Percentiles rank a stretch among this genome's conserved stretches.
Conservation (phyloP, 2,329 filamentous ascomycete genomes). For the Chaetomium globosum region DNA sequence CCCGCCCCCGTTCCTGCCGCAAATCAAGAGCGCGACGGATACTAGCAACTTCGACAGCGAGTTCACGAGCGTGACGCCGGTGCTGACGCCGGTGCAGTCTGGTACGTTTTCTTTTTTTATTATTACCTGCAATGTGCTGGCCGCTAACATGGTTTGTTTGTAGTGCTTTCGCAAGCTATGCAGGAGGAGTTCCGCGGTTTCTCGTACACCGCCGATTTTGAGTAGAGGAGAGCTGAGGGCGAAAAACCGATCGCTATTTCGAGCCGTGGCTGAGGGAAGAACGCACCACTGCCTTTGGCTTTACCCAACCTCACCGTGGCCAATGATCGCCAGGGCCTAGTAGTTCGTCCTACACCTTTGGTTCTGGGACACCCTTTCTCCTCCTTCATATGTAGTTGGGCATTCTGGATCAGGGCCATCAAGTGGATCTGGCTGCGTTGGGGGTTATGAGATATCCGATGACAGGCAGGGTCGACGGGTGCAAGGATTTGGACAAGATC, state of each 20-base stretch:
- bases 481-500: background rate
- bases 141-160: conserved; percentile 19
- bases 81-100: conserved; percentile 94
- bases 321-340: background rate
- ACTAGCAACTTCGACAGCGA: conserved; percentile 99
- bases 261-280: background rate
- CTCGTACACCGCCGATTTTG: conserved; percentile 93
- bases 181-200: conserved; percentile 99
- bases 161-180: conserved; percentile 96
- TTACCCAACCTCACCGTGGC: background rate
- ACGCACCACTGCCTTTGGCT: background rate
- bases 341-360: background rate
- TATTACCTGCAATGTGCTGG: background rate
- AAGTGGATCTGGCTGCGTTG: background rate
- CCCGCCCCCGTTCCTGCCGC: conserved; percentile 83
- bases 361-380: background rate
- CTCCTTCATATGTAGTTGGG: background rate
- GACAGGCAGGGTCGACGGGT: background rate
- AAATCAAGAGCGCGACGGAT: conserved; percentile 88
- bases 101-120: conserved; percentile 62
- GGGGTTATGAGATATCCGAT: background rate
- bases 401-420: background rate
- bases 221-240: conserved; percentile 50
- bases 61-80: conserved; percentile 96
- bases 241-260: background rate